Evolutionary conservation across 495 filamentous ascomycete species (phyloP), one percentile per base, ranked within the genome.

Genomic region (Podospora anserina): DNA sequence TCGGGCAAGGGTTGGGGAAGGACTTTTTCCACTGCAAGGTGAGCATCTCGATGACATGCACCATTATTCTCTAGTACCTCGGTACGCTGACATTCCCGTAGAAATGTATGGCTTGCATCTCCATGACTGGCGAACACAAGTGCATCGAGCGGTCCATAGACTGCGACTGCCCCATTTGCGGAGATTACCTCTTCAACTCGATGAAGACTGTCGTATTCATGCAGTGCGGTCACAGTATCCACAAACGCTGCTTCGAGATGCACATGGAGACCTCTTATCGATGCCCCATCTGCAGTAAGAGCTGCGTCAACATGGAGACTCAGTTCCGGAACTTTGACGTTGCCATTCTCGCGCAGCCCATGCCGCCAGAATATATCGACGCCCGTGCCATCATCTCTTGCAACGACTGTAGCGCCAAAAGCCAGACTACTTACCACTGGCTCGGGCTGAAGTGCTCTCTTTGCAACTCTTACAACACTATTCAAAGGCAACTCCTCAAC

Each of bases 1-100:
- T 94, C 59, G 95, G 95, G 9, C 87, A 91, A 77, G 95, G 95
- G 6, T 80, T 99, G 60, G 96, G 96, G 2, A 97, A 97, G 77
- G 96, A 98, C 74, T 98, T 93, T 75, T 91, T 93, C 76, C 95
- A 99, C 77, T 99, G 95, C 90, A 96, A 96, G 87, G 94, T 95
- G 78, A 78, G 82, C 71, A 20, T 55, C 56, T 61, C 18, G 44
- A 15, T 54, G 18, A 27, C 18, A 55, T 49, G 13, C 39, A 5
- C 32, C 11, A 0, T 2, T 2, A 15, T 3, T 13, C 26, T 0
- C 4, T 5, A 13, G 7, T 32, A 7, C 30, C 30, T 32, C 30
- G 4, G 30, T 49, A 49, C 39, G 5, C 15, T 64, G 61, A 66
- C 65, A 7, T 58, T 66, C 6, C 15, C 4, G 0, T 72, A 95